phyloP scores from a whole-genome alignment of 371 early-diverging fungal species.

The Coemansia sp. region DNA sequence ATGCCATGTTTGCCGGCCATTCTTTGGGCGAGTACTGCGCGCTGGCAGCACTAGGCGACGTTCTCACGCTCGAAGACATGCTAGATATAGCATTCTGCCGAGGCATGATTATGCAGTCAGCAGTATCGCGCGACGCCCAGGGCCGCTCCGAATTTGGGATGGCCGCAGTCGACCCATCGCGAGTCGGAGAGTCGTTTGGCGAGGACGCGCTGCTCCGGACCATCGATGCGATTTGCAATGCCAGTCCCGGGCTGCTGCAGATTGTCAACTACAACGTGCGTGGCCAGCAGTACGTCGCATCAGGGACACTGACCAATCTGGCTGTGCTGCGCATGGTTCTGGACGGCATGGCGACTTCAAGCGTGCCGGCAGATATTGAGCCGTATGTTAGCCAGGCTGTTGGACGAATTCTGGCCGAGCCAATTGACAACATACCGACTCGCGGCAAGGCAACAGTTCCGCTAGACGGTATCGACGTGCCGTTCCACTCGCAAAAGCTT shows the following conservation, averaged over 20 bases:
- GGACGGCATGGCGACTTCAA: slow-evolving; percentile 61
- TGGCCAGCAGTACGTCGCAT: slow-evolving; percentile 93
- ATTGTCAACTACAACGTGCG: slow-evolving; percentile 97
- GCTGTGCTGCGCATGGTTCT: slow-evolving; percentile 78
- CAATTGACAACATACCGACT: slow-evolving; percentile 59
- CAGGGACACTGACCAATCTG: slow-evolving; percentile 78
- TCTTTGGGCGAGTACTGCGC: slow-evolving; percentile 94
- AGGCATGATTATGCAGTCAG: slow-evolving; percentile 97
- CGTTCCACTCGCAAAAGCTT: slow-evolving; percentile 95
- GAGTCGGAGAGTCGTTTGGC: slow-evolving; percentile 78
- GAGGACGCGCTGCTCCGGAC: slow-evolving; percentile 70
- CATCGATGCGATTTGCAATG: slow-evolving; percentile 71
- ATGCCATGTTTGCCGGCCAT: slow-evolving; percentile 92
- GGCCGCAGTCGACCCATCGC: slow-evolving; percentile 90
- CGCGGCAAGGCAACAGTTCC: slow-evolving; percentile 92
- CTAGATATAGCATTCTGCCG: slow-evolving; percentile 95
- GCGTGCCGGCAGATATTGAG: slow-evolving; percentile 61
- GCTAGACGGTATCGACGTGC: slow-evolving; percentile 90
- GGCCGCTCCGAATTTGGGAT: slow-evolving; percentile 93
- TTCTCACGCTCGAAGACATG: slow-evolving; percentile 78
- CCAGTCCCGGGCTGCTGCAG: slow-evolving; percentile 71
- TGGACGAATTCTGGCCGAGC: slow-evolving; percentile 60
- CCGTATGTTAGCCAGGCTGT: slow-evolving; percentile 66
- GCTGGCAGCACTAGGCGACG: slow-evolving; percentile 82
- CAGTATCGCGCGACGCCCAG: slow-evolving; percentile 78